Evolutionary conservation across 495 filamentous ascomycete species (phyloP), one percentile per base, ranked within the genome.

Genomic region (Neurospora cerealis): DNA sequence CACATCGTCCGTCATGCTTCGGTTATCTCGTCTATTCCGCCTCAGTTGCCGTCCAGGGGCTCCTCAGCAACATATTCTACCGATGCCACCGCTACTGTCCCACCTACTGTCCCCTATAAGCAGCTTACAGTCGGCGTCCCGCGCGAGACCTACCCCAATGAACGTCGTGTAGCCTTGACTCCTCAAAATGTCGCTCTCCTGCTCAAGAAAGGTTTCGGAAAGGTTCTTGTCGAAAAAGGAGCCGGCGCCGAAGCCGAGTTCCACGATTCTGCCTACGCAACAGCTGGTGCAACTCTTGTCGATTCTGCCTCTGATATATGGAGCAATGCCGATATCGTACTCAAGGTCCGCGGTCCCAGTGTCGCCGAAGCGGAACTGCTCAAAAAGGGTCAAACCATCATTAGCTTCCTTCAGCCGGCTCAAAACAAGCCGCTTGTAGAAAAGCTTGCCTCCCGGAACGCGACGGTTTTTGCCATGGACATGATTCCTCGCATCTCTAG

Each of bases 401-500:
- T 94, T 73, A 93, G 91, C 44, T 91, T 94, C 80, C 81, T 94
- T 39, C 92, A 93, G 79, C 91, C 92, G 2, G 85, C 87, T 44
- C 91, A 93, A 83, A 93, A 93, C 77, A 89, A 86, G 76, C 80
- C 85, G 24, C 79, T 93, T 41, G 91, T 94, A n/a, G 86, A 92
- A 71, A 88, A 85, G 69, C 85, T 93, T 39, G 89, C 91, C 42
- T 83, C 85, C 44, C 86, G 87, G 11, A 89, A 89, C 41, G 87
- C 88, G 3, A 93, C 90, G 9, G 79, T 87, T 4, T 94, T 95
- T 77, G 93, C 93, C 39, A 95, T 95, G 92, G 93, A 95, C 78
- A 89, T 92, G 86, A 90, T 95, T 71, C 93, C 92, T 0, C 88
- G 93, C 39, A 94, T 95, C 75, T 94, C 93, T 0, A 86, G 92